A percentile compares a stretch with the other conserved stretches of the same genome.
These are phyloP conservation scores for Arctium minus DNA, from an alignment of 129 eudicot genomes.

Conservation along the genomic window DNA sequence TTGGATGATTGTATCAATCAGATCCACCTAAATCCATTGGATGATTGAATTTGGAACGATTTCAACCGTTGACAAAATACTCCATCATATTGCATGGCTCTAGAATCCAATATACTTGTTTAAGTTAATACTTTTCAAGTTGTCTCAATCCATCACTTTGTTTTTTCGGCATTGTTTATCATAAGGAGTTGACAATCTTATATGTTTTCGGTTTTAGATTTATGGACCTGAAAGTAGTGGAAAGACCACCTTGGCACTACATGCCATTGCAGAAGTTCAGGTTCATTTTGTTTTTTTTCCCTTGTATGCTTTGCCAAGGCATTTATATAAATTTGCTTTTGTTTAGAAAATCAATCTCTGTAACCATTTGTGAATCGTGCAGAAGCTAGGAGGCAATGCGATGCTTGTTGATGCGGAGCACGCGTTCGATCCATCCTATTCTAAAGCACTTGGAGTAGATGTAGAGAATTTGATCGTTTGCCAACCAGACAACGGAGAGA, in stretches of 20 bases:
- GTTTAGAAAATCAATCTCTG: not conserved
- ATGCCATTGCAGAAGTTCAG: conserved; percentile 99
- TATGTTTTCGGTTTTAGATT: conserved; percentile 46
- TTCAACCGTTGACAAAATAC: too few relatives aligned
- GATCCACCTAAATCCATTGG: too few relatives aligned
- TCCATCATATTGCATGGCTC: too few relatives aligned
- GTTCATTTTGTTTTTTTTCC: conserved; percentile 29
- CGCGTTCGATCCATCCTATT: conserved; percentile 97
- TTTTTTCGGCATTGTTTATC: not conserved
- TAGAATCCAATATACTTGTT: too few relatives aligned
- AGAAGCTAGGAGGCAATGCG: conserved; percentile 95
- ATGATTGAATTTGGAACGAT: too few relatives aligned
- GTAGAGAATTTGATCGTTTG: conserved; percentile 95
- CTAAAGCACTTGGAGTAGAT: conserved; percentile 95
- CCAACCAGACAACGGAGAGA: conserved; percentile 98
- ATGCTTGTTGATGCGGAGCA: conserved; percentile 99
- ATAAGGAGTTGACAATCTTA: not conserved
- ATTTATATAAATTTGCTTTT: not conserved
- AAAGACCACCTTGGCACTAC: conserved; percentile 94
- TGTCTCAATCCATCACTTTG: not conserved
- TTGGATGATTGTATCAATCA: too few relatives aligned
- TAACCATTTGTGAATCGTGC: conserved; percentile 12
- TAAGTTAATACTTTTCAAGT: not conserved
- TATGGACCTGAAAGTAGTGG: conserved; percentile 99
- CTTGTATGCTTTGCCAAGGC: not conserved